Base-by-base conservation (phyloP, 192 early-diverging fungal species). In the Backusella mclennaniae region DNA sequence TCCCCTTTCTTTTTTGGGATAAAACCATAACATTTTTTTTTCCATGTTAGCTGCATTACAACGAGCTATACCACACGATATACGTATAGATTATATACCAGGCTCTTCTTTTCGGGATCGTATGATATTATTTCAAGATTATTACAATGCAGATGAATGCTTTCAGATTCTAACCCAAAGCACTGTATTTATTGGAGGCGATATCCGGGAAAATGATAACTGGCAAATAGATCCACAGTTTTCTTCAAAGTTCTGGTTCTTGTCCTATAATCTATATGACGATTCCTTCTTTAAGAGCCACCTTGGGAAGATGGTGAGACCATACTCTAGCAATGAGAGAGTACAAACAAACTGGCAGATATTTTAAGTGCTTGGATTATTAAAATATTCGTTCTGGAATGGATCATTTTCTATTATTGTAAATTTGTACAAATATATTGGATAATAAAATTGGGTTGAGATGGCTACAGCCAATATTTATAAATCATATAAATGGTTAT, bases 61-160 rank as follows among this genome's bases (percentile, higher is more conserved):
- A 71, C 41, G 42, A 33, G 63, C 63, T 0, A 63, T 83, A 17
- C 75, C 75, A 11, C 82, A 83, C 52, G 82, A 83, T 70, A 35
- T 72, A 1, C 70, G 82, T 4, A 83, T 83, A 49, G 77, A 83
- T 42, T 79, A 73, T 46, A 63, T 83, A 6, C 77, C 82, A 29
- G 71, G 67, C 4, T 71, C 49, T 6, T 59, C 59, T 4, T 59
- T 76, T 42, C 77, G 82, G 14, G 82, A 83, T 21, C 69, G 77
- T 4, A 71, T 83, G 82, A 83, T 83, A 33, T 3, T 83, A 19
- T 79, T 79, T 35, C 82, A 74, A 44, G 78, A 77, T 23, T 73
- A 75, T 36, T 83, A 56, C 56, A 75, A 83, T 38, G 35, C 53
- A 26, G 77, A 78, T 49, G 82, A 83, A 33, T 75, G 71, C 17